phyloP scores from a whole-genome alignment of 306 rosid species.

The Quercus robur region DNA sequence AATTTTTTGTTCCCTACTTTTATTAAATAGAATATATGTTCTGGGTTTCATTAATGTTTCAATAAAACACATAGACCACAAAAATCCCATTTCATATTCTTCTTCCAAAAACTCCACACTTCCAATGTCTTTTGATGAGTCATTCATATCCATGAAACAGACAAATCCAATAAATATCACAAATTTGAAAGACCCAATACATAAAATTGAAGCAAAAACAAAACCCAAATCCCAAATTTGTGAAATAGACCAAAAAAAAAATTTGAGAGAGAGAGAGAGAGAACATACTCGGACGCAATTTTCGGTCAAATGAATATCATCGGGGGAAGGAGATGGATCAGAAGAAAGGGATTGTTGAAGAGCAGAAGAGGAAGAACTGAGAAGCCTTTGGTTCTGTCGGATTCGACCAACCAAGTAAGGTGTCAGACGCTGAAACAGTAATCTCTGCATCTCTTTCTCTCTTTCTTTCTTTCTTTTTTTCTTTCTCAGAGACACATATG shows the following conservation, averaged over 20 bases:
- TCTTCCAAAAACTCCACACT: background rate
- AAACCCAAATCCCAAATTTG: background rate
- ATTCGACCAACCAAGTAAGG: conserved; percentile 47
- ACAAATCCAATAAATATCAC: background rate
- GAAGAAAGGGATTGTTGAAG: conserved; percentile 45
- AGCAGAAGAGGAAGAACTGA: conserved; percentile 43
- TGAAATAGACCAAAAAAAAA: background rate
- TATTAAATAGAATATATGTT: background rate
- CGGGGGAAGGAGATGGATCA: conserved; percentile 31
- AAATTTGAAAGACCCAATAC: background rate
- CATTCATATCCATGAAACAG: background rate
- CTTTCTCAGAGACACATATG: conserved; percentile 8
- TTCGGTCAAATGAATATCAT: conserved; percentile 60
- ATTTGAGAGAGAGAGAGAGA: background rate
- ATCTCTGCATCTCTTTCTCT: conserved; percentile 31
- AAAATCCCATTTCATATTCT: background rate
- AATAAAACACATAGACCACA: background rate
- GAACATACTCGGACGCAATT: conserved; percentile 61
- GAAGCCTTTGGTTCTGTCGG: conserved; percentile 52
- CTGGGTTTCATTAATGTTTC: background rate
- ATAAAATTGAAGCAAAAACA: background rate
- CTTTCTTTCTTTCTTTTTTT: background rate
- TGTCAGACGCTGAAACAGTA: conserved; percentile 46
- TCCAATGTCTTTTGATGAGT: background rate
- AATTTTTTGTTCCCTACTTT: background rate